A percentile compares a stretch with the other conserved stretches of the same genome.
phyloP scores from a whole-genome alignment of 352 stramenopile species.

The Globisporangium emineosum region DNA sequence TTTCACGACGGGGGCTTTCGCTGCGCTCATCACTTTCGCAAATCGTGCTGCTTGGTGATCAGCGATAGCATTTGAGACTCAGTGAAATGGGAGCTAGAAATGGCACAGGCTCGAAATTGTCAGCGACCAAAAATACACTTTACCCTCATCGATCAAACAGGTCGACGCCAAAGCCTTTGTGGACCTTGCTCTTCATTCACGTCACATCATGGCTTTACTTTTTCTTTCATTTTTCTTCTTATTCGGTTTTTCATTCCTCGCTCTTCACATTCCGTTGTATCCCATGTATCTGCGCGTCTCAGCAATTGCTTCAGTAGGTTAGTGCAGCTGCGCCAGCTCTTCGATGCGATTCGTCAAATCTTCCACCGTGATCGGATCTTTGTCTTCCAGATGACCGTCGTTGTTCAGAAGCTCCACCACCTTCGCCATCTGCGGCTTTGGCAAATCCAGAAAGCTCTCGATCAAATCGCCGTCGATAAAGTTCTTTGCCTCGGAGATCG shows the following conservation, averaged over 20 bases:
- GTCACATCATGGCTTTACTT: neutral
- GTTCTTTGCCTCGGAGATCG: conserved; percentile 80
- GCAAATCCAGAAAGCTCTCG: conserved; percentile 94
- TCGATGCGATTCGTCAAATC: conserved; percentile 62
- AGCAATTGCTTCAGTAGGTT: neutral
- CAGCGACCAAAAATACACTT: neutral
- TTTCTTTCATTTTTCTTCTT: neutral
- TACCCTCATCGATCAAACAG: neutral
- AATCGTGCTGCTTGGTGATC: neutral
- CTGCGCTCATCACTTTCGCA: neutral
- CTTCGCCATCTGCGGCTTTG: conserved; percentile 85
- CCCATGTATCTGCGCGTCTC: neutral
- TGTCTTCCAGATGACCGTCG: neutral
- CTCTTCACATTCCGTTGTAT: neutral
- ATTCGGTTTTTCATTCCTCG: neutral
- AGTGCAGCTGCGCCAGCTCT: conserved; percentile 75
- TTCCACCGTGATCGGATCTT: conserved; percentile 30
- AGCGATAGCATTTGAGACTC: neutral
- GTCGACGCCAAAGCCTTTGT: neutral
- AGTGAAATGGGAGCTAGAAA: neutral
- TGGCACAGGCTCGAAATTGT: neutral
- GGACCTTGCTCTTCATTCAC: neutral
- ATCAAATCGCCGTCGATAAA: conserved; percentile 97
- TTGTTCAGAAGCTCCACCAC: conserved; percentile 92
- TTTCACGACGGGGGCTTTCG: neutral